Evolutionary conservation across 495 filamentous ascomycete species (phyloP).

Genomic region (Aspergillus avenaceus): DNA sequence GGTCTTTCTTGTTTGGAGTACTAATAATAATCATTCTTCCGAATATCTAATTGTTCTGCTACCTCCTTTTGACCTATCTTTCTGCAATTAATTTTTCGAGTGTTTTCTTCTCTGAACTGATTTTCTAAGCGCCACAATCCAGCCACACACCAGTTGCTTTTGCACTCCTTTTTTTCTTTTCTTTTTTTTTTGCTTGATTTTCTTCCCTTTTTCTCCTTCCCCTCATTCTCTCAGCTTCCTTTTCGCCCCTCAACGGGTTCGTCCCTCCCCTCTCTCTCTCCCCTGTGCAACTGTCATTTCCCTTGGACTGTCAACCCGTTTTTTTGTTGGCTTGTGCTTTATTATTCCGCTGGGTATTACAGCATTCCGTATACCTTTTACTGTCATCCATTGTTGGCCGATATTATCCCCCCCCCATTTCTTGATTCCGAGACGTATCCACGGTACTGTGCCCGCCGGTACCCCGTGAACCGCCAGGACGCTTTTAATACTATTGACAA

Average conservation of each 20-base stretch:
- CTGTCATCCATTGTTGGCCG: neutral
- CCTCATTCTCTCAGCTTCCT: neutral
- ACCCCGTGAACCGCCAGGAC: neutral
- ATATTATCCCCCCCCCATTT: neutral
- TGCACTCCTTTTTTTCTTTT: conserved; percentile 14
- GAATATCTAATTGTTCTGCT: neutral
- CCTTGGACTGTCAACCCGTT: neutral
- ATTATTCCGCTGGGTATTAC: too few species aligned
- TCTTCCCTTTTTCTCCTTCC: neutral
- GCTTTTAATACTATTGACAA: neutral
- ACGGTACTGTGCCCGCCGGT: conserved; percentile 16
- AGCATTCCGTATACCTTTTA: too few species aligned
- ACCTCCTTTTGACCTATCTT: neutral
- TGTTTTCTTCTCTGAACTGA: neutral
- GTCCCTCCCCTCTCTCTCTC: neutral
- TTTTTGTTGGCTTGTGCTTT: too few species aligned
- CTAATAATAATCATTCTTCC: neutral
- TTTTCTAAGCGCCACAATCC: neutral
- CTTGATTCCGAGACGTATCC: conserved; percentile 12
- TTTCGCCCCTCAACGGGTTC: neutral
- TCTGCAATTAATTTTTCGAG: too few species aligned
- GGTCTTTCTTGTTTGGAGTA: neutral
- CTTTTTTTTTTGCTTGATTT: conserved; percentile 4
- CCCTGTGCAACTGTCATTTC: conserved; percentile 1
- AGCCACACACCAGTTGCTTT: conserved; percentile 1